Conservation (phyloP, 1,284 basidiomycete genomes). For the Trichosporon sp. region DNA sequence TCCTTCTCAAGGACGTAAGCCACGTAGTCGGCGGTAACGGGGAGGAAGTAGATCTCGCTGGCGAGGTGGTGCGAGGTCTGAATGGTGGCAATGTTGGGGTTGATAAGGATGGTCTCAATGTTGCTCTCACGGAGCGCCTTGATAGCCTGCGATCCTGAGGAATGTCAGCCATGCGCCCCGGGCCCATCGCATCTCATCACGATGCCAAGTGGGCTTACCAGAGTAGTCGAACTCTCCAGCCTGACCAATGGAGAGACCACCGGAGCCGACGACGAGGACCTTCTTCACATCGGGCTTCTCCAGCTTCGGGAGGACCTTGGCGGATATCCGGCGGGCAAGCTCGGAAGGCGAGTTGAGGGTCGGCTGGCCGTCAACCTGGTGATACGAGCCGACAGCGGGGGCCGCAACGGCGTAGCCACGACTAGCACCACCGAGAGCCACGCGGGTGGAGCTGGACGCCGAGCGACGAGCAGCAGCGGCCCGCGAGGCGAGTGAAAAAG, state of each 20-base stretch:
- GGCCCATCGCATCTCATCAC: neutral
- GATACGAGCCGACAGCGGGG: slow-evolving; percentile 69
- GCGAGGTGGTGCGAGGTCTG: slow-evolving; percentile 96
- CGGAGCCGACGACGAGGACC: slow-evolving; percentile 92
- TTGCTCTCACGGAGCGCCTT: slow-evolving; percentile 96
- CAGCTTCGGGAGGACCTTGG: slow-evolving; percentile 72
- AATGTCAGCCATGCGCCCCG: neutral
- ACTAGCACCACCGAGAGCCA: neutral
- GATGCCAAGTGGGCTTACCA: slow-evolving; percentile 51
- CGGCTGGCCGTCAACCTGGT: slow-evolving; percentile 62
- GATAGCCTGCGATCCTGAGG: slow-evolving; percentile 78
- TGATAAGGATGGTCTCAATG: slow-evolving; percentile 90
- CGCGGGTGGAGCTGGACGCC: slow-evolving; percentile 1
- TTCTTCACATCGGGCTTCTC: slow-evolving; percentile 85
- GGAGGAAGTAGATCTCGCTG: slow-evolving; percentile 94
- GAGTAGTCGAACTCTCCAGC: slow-evolving; percentile 99
- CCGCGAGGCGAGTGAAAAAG: slow-evolving; percentile 18
- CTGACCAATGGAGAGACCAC: slow-evolving; percentile 95
- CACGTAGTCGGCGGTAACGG: slow-evolving; percentile 95
- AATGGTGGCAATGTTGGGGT: slow-evolving; percentile 96
- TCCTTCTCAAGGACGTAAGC: slow-evolving; percentile 98
- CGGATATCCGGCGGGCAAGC: slow-evolving; percentile 81
- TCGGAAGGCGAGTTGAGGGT: slow-evolving; percentile 88
- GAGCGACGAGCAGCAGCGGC: slow-evolving; percentile 9
- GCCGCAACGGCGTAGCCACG: slow-evolving; percentile 60